These are phyloP conservation scores for Penicillium psychrosexuale DNA, from an alignment of 2,329 filamentous ascomycete species.

Conservation along the genomic window DNA sequence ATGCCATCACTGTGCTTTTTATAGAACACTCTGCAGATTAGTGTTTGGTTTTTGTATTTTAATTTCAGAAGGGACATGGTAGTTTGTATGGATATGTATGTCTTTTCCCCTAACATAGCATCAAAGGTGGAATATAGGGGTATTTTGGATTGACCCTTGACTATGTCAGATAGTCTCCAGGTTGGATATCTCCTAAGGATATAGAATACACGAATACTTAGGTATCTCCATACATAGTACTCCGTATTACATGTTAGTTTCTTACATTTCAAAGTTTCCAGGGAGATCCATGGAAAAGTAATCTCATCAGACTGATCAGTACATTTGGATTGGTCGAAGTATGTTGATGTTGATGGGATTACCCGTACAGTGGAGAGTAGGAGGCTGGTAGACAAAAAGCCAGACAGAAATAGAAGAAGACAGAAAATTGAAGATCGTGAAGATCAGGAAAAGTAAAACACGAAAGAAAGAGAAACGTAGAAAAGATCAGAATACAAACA, in stretches of 20 bases:
- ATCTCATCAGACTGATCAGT: background rate
- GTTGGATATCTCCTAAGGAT: background rate
- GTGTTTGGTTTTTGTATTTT: background rate
- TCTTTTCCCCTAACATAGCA: background rate
- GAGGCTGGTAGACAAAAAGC: background rate
- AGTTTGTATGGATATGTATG: background rate
- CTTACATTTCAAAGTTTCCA: background rate
- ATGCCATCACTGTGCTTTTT: conserved; percentile 6
- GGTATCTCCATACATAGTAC: background rate
- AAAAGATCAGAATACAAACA: background rate
- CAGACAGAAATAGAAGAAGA: background rate
- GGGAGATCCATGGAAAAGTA: background rate
- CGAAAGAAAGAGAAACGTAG: background rate
- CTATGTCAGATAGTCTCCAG: background rate
- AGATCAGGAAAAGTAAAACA: background rate
- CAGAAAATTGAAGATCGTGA: background rate
- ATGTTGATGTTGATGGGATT: background rate
- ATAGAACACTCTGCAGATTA: conserved; percentile 3
- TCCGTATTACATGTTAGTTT: background rate
- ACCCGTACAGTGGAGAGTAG: background rate
- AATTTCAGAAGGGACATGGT: background rate
- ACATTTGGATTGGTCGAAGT: background rate
- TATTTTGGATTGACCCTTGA: background rate
- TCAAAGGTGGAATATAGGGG: background rate
- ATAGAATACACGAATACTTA: background rate